phyloP scores from a whole-genome alignment of 805 yeast species.

The Kluyveromyces siamensis region DNA sequence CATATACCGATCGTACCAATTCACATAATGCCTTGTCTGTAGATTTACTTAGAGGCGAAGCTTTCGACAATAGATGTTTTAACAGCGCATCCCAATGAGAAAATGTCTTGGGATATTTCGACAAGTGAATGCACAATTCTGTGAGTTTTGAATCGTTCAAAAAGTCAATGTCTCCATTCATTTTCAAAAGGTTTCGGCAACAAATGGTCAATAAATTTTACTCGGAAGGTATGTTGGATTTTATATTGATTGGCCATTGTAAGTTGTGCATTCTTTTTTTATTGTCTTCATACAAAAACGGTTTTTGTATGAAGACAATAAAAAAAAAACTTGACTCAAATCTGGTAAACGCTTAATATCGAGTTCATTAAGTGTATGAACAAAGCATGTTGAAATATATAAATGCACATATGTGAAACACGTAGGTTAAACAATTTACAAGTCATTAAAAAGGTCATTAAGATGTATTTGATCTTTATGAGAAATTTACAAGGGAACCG shows the following conservation, averaged over 20 bases:
- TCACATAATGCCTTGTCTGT: constrained; percentile 12
- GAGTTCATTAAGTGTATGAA: no score
- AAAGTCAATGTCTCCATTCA: background rate
- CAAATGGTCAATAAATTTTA: background rate
- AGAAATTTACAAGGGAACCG: background rate
- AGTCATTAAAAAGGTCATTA: background rate
- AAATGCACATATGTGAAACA: background rate
- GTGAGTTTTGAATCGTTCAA: constrained; percentile 10
- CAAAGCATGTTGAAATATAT: background rate
- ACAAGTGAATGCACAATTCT: constrained; percentile 15
- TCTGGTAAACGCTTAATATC: no score
- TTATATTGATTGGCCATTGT: no score
- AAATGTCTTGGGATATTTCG: constrained; percentile 20
- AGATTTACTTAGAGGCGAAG: constrained; percentile 22
- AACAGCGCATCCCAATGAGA: constrained; percentile 26
- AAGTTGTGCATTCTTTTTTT: no score
- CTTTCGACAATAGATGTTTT: constrained; percentile 15
- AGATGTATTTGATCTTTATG: background rate
- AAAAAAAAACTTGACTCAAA: no score
- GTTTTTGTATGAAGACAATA: no score
- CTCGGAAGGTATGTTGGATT: no score
- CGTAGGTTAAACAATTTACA: background rate
- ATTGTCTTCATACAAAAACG: no score
- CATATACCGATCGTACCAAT: constrained; percentile 19
- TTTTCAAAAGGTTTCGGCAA: background rate